Evolutionary conservation across 176 grass and related monocot species (phyloP), one percentile per base, ranked within the genome.

Genomic region (Dendrocalamus sinicus): DNA sequence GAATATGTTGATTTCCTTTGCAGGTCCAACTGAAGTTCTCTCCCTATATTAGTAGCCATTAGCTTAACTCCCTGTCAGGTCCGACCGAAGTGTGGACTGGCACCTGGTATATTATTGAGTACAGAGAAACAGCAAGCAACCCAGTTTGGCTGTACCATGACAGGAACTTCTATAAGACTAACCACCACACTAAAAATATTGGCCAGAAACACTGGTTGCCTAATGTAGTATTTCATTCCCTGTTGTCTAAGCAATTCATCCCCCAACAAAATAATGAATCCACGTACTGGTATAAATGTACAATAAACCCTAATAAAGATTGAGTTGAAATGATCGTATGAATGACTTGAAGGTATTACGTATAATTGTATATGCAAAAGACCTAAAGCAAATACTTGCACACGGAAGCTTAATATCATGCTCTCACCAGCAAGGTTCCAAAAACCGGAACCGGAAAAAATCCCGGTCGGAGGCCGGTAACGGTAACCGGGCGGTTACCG

Each of bases 331-430:
- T 76, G 6, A 67, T 43, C 67, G 20, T 54, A 50, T 13, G n/a
- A 55, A 76, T 54, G n/a, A 55, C 17, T 20, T 2, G 17, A 68
- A 20, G 63, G 30, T 12, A 17, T 73, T 20, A 61, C n/a, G 65
- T 55, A 39, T 5, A 39, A 39, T 39, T 39, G 37, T 39, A 5
- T 39, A 55, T 14, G 57, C n/a, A 32, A 3, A 75, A 74, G n/a
- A 72, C 65, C 43, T 23, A 32, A 28, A 77, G 26, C 22, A 83
- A 62, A 83, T 83, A 1, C 53, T 70, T 28, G 12, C 32, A 72
- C 52, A 71, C 0, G n/a, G 19, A 59, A 72, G 28, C 12, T 57
- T 22, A n/a, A 55, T 57, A 12, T 8, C 55, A 64, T 50, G 20
- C 6, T 62, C 5, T 46, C 12, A 67, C 46, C 9, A 83, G 53